phyloP scores from a whole-genome alignment of 1,284 basidiomycete species.

The Fomitopsis pinicola region DNA sequence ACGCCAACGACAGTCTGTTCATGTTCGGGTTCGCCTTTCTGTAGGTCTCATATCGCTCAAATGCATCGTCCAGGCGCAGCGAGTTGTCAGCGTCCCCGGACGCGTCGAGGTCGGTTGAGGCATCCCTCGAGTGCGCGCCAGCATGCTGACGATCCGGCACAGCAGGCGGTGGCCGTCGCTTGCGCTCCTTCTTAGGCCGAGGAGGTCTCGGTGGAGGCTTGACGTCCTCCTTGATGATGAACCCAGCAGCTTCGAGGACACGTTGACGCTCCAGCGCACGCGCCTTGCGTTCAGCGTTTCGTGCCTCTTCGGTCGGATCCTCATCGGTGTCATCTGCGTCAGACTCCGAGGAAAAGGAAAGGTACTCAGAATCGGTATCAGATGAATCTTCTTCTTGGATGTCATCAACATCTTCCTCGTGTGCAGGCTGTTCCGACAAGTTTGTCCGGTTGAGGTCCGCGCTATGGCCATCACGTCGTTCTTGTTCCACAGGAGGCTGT shows the following conservation, averaged over 20 bases:
- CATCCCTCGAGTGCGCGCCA: slow-evolving; percentile 18
- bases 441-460: too few species aligned
- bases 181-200: slow-evolving; percentile 25
- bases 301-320: slow-evolving; percentile 39
- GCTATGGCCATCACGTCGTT: background rate
- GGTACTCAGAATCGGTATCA: slow-evolving; percentile 42
- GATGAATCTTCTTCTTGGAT: slow-evolving; percentile 29
- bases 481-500: background rate
- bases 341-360: slow-evolving; percentile 52
- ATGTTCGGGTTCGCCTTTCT: slow-evolving; percentile 44
- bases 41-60: slow-evolving; percentile 83
- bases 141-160: slow-evolving; percentile 24
- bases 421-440: background rate
- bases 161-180: slow-evolving; percentile 51
- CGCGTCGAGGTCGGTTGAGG: slow-evolving; percentile 47
- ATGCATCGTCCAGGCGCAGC: slow-evolving; percentile 76
- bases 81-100: slow-evolving; percentile 19
- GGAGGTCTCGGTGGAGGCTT: slow-evolving; percentile 34
- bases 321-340: slow-evolving; percentile 41
- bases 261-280: slow-evolving; percentile 75
- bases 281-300: slow-evolving; percentile 52
- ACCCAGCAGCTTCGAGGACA: slow-evolving; percentile 84
- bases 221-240: slow-evolving; percentile 63
- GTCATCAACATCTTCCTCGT: slow-evolving; percentile 3
- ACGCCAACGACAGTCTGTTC: slow-evolving; percentile 59